Percentiles rank a stretch among this genome's conserved stretches.
phyloP scores from a whole-genome alignment of 345 rosid species.

The Clarkia xantiana region DNA sequence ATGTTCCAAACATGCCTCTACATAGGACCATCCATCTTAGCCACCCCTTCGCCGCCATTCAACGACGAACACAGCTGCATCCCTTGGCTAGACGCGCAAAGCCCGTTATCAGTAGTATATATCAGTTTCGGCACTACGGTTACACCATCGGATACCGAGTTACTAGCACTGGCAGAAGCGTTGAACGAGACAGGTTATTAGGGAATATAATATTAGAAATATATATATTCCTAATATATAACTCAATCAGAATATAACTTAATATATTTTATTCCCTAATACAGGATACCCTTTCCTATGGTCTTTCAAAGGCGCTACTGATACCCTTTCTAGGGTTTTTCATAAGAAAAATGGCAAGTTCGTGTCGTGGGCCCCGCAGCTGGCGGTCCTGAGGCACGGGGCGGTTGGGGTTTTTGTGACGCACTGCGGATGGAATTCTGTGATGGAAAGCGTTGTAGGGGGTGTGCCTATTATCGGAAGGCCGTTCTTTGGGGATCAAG shows the following conservation, averaged over 20 bases:
- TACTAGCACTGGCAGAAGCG: conserved; percentile 32
- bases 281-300: conserved; percentile 41
- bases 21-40: conserved; percentile 25
- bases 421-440: conserved; percentile 46
- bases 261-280: too few species aligned
- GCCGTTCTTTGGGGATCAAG: conserved; percentile 37
- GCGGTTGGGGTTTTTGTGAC: conserved; percentile 36
- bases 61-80: conserved; percentile 31
- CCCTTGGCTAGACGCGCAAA: conserved; percentile 32
- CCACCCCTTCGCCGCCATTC: conserved; percentile 1
- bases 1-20: conserved; percentile 20
- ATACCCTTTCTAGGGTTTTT: conserved; percentile 20
- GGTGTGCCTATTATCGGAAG: conserved; percentile 39
- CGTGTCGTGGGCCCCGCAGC: conserved; percentile 52
- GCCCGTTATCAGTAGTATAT: conserved; percentile 31
- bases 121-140: conserved; percentile 48
- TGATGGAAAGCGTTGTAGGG: conserved; percentile 20
- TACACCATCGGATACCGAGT: conserved; percentile 25
- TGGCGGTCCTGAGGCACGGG: conserved; percentile 20
- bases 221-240: too few species aligned
- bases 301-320: conserved; percentile 26
- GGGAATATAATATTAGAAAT: too few species aligned
- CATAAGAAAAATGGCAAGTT: conserved; percentile 20
- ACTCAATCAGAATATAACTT: too few species aligned
- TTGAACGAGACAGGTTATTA: conserved; percentile 18